Evolutionary conservation across 208 protist species (phyloP).

Genomic region (Crithidia mellificae): DNA sequence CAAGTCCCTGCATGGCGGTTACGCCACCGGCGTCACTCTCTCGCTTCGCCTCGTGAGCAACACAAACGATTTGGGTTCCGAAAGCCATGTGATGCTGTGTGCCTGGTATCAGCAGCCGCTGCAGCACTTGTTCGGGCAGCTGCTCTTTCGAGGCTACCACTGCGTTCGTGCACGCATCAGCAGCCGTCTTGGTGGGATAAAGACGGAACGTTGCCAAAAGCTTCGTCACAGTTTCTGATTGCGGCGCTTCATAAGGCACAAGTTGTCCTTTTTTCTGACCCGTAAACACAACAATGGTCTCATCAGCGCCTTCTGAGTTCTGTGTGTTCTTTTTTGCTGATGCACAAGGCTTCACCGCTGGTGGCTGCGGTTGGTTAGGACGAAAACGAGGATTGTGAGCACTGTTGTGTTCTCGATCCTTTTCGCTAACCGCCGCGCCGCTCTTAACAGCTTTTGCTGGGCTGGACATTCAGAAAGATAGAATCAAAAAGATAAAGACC

Average conservation of each 20-base stretch:
- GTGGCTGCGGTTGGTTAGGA: no score
- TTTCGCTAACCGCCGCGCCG: no score
- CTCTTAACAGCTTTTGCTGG: no score
- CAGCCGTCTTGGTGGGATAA: background rate
- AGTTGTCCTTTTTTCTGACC: background rate
- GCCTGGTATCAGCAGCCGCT: background rate
- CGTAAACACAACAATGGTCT: background rate
- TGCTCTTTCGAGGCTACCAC: background rate
- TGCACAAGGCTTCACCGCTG: no score
- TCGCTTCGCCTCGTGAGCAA: background rate
- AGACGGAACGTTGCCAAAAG: background rate
- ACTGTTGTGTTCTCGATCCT: no score
- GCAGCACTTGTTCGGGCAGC: background rate
- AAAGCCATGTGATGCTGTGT: background rate
- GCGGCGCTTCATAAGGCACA: background rate
- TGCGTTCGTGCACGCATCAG: background rate
- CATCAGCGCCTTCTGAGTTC: background rate
- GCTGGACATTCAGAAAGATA: no score
- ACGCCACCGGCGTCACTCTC: background rate
- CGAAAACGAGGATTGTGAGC: no score
- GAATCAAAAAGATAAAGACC: no score
- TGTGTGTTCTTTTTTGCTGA: background rate
- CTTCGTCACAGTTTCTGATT: background rate
- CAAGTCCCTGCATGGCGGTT: background rate
- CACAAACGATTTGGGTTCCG: background rate